Base-by-base conservation (phyloP, 768 basidiomycete species). In the Scleroderma bovista region DNA sequence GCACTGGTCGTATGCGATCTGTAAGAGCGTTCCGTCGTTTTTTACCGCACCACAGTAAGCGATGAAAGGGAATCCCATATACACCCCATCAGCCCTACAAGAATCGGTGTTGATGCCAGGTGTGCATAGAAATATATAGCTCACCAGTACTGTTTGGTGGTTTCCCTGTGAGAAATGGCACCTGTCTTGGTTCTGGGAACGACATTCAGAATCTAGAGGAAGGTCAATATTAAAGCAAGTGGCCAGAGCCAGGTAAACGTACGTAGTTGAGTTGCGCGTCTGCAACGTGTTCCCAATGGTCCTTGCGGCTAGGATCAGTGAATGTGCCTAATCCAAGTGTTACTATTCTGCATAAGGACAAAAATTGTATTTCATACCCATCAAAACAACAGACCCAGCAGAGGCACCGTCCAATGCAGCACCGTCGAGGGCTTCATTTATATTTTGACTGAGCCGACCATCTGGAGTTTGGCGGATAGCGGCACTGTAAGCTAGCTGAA, bases 21-120 rank as follows among this genome's bases (percentile, higher is more conserved):
- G 63, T 3, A 76, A 52, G n/a, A 75, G 66, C 15, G 65, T 65
- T 41, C 66, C 63, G 51, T 75, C 69, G 11, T 54, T 48, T 22
- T 54, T 59, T 19, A 66, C 50, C 4, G 63, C 70, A 6, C 68
- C 75, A 56, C 69, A 73, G 54, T 66, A 69, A 19, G 74, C 73
- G 31, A 76, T 61, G 58, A 71, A 76, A 10, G 74, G 74, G 20
- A 72, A 72, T 2, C 69, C 73, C 72, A 74, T 73, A 55, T 67
- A 74, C 0, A 74, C 66, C 16, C 60, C 65, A 51, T 72, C 69
- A 23, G 70, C 64, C 69, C 67, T 68, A 31, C 16, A 22, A 34
- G n/a, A 26, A 24, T 44, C 22, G 44, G 24, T 20, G n/a, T 49
- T 44, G 29, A 33, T 31, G 24, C 15, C 3, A n/a, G 23, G n/a